A percentile compares a stretch with the other conserved stretches of the same genome.
Evolutionary conservation across 2,329 filamentous ascomycete genomes (phyloP).

Genomic region (Fusarium graminum): DNA sequence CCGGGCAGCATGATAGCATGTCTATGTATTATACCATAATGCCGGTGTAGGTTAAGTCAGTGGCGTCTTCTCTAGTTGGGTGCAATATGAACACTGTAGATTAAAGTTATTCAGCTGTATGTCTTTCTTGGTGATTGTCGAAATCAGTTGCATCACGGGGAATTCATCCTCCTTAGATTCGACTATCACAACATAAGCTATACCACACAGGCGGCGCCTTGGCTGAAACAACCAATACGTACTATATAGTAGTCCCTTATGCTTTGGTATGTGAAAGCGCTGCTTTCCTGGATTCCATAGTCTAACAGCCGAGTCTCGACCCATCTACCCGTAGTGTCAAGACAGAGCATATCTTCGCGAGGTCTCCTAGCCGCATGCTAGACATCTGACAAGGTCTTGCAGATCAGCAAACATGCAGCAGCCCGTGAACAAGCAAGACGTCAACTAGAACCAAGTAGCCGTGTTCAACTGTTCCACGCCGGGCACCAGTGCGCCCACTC

Average conservation of each 20-base stretch:
- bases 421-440: constrained; percentile 20
- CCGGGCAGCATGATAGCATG: neutral
- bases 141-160: neutral
- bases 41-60: neutral
- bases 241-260: neutral
- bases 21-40: neutral
- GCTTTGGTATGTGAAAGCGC: neutral
- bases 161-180: neutral
- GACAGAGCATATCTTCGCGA: neutral
- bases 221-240: constrained; percentile 25
- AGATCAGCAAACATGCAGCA: constrained; percentile 39
- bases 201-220: neutral
- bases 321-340: constrained; percentile 8
- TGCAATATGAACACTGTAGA: neutral
- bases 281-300: neutral
- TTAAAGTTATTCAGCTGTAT: neutral
- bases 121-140: neutral
- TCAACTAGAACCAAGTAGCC: constrained; percentile 23
- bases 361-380: constrained; percentile 2
- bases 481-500: neutral
- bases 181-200: too few relatives aligned
- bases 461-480: constrained; percentile 30
- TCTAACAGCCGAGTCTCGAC: neutral
- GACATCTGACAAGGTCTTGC: constrained; percentile 24
- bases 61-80: constrained; percentile 1